phyloP scores from a whole-genome alignment of 106 monocot genomes.

The Ottelia alismoides region DNA sequence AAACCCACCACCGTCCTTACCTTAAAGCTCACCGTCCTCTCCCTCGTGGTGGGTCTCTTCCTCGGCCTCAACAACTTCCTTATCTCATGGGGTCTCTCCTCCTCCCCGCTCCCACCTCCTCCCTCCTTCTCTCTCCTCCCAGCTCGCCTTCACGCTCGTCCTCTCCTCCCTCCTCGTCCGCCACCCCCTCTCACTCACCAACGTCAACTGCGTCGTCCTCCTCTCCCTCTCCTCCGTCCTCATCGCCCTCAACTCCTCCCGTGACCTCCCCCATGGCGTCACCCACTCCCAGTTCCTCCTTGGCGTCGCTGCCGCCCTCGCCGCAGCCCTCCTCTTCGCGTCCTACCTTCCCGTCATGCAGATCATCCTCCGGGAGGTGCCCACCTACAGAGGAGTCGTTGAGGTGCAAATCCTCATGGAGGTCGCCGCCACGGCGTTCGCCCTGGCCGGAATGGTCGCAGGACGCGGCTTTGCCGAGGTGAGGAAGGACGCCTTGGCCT shows the following conservation, averaged over 20 bases:
- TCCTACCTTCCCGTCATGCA: slow-evolving; percentile 57
- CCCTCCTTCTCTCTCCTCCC: slow-evolving; percentile 61
- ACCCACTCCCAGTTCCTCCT: slow-evolving; percentile 26
- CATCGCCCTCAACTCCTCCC: slow-evolving; percentile 27
- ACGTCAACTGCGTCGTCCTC: slow-evolving; percentile 47
- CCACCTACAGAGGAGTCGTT: slow-evolving; percentile 26
- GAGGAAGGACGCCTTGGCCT: slow-evolving; percentile 15
- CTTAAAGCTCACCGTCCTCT: slow-evolving; percentile 14
- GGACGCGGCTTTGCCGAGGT: slow-evolving; percentile 24
- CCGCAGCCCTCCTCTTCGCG: slow-evolving; percentile 49
- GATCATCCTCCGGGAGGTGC: slow-evolving; percentile 29
- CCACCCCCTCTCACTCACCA: slow-evolving; percentile 34
- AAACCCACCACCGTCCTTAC: slow-evolving; percentile 36
- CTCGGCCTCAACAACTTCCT: slow-evolving; percentile 61
- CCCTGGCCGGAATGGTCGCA: slow-evolving; percentile 20
- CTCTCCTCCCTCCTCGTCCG: slow-evolving; percentile 46
- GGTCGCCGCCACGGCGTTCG: slow-evolving; percentile 45
- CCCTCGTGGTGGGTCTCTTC: slow-evolving; percentile 32
- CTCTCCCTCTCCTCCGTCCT: slow-evolving; percentile 45
- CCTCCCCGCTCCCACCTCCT: slow-evolving; percentile 50
- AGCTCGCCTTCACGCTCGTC: slow-evolving; percentile 54
- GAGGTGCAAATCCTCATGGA: slow-evolving; percentile 74
- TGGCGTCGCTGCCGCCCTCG: slow-evolving; percentile 43
- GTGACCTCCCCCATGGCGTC: slow-evolving; percentile 33
- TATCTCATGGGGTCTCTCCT: slow-evolving; percentile 57